A percentile compares a stretch with the other conserved stretches of the same genome.
Evolutionary conservation across 352 stramenopile species (phyloP).

Genomic region (Phytophthora ramorum): DNA sequence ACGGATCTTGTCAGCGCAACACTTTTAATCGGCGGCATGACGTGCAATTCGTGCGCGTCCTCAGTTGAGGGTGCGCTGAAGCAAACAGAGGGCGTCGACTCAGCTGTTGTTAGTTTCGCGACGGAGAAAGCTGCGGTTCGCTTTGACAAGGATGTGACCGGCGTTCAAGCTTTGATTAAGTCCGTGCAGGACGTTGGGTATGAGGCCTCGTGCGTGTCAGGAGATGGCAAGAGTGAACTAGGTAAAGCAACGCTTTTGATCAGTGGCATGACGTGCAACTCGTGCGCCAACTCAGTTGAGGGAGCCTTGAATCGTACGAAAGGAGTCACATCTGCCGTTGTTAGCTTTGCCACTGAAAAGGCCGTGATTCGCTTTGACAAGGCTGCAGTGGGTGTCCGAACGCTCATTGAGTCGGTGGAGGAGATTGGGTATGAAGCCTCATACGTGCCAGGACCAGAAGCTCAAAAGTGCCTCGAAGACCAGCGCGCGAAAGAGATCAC

Average conservation of each 20-base stretch:
- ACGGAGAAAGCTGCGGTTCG: slow-evolving; percentile 77
- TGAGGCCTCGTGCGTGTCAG: slow-evolving; percentile 50
- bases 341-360: slow-evolving; percentile 87
- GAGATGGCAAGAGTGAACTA: slow-evolving; percentile 62
- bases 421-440: slow-evolving; percentile 29
- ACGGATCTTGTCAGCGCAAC: slow-evolving; percentile 55
- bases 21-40: slow-evolving; percentile 88
- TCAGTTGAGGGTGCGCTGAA: slow-evolving; percentile 84
- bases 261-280: slow-evolving; percentile 91
- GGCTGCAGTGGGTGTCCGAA: slow-evolving; percentile 66
- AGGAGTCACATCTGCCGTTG: slow-evolving; percentile 71
- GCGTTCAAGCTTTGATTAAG: slow-evolving; percentile 79
- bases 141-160: slow-evolving; percentile 68
- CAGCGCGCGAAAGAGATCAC: slow-evolving; percentile 75
- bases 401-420: slow-evolving; percentile 86
- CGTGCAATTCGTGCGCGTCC: slow-evolving; percentile 88
- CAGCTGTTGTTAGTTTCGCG: slow-evolving; percentile 75
- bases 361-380: slow-evolving; percentile 73
- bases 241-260: slow-evolving; percentile 63
- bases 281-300: slow-evolving; percentile 88
- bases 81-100: slow-evolving; percentile 62
- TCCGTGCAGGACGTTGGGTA: slow-evolving; percentile 60
- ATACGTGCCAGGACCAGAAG: slow-evolving; percentile 50
- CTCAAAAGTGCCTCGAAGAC: slow-evolving; percentile 71
- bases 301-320: slow-evolving; percentile 60